These are phyloP conservation scores for Musa troglodytarum DNA, from an alignment of 176 grass and related monocot species.

Conservation along the genomic window DNA sequence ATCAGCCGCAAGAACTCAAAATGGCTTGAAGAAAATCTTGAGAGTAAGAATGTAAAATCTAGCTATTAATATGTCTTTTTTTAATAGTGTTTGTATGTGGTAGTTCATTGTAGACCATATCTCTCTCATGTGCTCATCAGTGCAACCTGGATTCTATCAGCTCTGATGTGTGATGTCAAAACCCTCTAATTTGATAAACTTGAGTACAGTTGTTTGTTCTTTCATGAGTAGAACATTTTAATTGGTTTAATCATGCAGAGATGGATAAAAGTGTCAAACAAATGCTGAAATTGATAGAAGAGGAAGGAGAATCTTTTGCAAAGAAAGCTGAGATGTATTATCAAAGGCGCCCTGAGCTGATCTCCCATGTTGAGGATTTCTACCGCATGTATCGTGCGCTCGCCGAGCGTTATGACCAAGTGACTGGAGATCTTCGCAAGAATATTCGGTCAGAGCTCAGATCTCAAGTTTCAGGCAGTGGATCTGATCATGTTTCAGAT, in stretches of 20 bases:
- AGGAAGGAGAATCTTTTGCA: slow-evolving; percentile 93
- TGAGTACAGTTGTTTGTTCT: background rate
- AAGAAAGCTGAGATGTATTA: slow-evolving; percentile 96
- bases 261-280: slow-evolving; percentile 95
- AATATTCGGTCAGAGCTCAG: slow-evolving; percentile 54
- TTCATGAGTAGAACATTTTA: background rate
- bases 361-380: slow-evolving; percentile 77
- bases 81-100: background rate
- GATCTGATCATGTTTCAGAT: slow-evolving; percentile 54
- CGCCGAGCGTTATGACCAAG: slow-evolving; percentile 92
- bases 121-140: background rate
- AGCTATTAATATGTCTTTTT: background rate
- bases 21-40: slow-evolving; percentile 90
- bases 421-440: slow-evolving; percentile 79
- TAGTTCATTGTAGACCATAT: background rate
- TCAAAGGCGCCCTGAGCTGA: slow-evolving; percentile 53
- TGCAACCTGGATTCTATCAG: background rate
- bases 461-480: slow-evolving; percentile 47
- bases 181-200: background rate
- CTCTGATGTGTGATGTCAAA: background rate
- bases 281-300: slow-evolving; percentile 89
- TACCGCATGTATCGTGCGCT: slow-evolving; percentile 93
- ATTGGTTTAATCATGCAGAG: slow-evolving; percentile 25
- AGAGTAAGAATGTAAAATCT: slow-evolving; percentile 30
- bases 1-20: slow-evolving; percentile 82